A percentile compares a stretch with the other conserved stretches of the same genome.
These are phyloP conservation scores for Flaveria bidentis DNA, from an alignment of 129 eudicot genomes.

Conservation along the genomic window DNA sequence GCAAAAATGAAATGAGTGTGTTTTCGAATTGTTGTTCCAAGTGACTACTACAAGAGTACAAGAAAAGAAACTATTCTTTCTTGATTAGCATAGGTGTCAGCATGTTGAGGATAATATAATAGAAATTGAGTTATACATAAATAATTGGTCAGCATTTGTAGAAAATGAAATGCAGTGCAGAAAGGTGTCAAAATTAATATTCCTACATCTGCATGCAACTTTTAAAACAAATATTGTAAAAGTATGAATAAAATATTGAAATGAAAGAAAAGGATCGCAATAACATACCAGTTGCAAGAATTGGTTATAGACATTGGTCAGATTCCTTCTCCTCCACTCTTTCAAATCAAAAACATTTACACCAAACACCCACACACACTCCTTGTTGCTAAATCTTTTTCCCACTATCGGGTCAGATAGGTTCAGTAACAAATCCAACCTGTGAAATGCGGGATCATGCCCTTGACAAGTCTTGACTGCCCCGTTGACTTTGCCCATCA, in stretches of 20 bases:
- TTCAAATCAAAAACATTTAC: slow-evolving; percentile 82
- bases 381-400: slow-evolving; percentile 41
- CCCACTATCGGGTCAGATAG: slow-evolving; percentile 70
- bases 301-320: slow-evolving; percentile 61
- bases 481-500: slow-evolving; percentile 89
- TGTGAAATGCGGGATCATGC: slow-evolving; percentile 62
- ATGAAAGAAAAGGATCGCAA: background rate
- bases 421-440: slow-evolving; percentile 64
- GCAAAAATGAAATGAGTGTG: background rate
- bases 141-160: background rate
- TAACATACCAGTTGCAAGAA: slow-evolving; percentile 62
- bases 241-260: background rate
- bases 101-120: background rate
- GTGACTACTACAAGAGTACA: background rate
- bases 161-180: background rate
- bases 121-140: background rate
- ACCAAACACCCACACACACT: slow-evolving; percentile 94
- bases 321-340: slow-evolving; percentile 66
- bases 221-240: background rate
- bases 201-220: background rate
- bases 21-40: background rate
- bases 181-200: background rate
- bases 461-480: slow-evolving; percentile 81
- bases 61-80: background rate
- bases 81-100: background rate